These are phyloP conservation scores for Bipolaris bicolor DNA, from an alignment of 2,329 filamentous ascomycete species.

Conservation along the genomic window DNA sequence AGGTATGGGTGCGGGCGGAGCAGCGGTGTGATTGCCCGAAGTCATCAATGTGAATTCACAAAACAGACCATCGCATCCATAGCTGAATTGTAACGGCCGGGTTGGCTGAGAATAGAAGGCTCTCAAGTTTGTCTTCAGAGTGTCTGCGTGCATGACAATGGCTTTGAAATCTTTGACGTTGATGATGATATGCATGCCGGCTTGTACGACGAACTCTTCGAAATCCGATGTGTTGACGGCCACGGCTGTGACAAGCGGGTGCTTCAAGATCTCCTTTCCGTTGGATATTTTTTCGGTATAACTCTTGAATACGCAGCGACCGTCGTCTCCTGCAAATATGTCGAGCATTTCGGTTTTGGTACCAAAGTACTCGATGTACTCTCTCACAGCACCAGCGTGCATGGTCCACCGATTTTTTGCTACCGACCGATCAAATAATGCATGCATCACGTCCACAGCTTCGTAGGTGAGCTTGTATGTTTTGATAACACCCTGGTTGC, in stretches of 20 bases:
- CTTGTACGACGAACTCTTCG: conserved; percentile 73
- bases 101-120: conserved; percentile 74
- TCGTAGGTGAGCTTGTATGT: conserved; percentile 80
- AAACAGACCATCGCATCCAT: conserved; percentile 69
- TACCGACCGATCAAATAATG: conserved; percentile 71
- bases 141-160: conserved; percentile 76
- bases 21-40: conserved; percentile 65
- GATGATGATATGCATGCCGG: conserved; percentile 78
- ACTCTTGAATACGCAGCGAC: conserved; percentile 75
- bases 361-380: conserved; percentile 81
- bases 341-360: conserved; percentile 81
- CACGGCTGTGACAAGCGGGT: conserved; percentile 80
- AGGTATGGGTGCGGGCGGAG: conserved; percentile 31
- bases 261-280: conserved; percentile 76
- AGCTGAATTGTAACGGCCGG: conserved; percentile 74
- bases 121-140: conserved; percentile 68
- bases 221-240: conserved; percentile 79
- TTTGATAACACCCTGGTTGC: conserved; percentile 77
- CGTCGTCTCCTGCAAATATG: conserved; percentile 71
- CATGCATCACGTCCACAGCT: conserved; percentile 73
- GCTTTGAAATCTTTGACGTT: conserved; percentile 84
- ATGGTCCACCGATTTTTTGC: conserved; percentile 76
- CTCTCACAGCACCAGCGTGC: conserved; percentile 71
- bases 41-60: conserved; percentile 86
- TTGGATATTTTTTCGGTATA: conserved; percentile 80